A percentile compares a stretch with the other conserved stretches of the same genome.
phyloP scores from a whole-genome alignment of 768 basidiomycete species.

The Naganishia onofrii region DNA sequence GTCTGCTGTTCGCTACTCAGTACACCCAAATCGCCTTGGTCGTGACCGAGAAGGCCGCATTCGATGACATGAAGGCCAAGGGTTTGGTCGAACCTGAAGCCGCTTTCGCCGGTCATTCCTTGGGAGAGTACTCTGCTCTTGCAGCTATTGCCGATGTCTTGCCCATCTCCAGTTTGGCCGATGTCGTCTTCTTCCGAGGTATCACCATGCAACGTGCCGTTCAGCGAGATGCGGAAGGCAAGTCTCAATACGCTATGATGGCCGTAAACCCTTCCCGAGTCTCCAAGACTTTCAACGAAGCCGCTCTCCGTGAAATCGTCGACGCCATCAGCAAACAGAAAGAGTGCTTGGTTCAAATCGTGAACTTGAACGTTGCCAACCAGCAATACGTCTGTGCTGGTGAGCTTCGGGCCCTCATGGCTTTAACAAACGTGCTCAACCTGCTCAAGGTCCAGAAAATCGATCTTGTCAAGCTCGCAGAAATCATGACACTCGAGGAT shows the following conservation, averaged over 20 bases:
- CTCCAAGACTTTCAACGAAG: slow-evolving; percentile 88
- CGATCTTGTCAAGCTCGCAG: slow-evolving; percentile 76
- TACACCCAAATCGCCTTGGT: slow-evolving; percentile 98
- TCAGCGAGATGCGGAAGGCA: slow-evolving; percentile 85
- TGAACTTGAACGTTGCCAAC: slow-evolving; percentile 82
- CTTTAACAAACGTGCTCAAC: slow-evolving; percentile 93
- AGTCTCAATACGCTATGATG: slow-evolving; percentile 98
- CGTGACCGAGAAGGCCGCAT: slow-evolving; percentile 95
- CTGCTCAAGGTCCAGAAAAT: slow-evolving; percentile 95
- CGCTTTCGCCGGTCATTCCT: slow-evolving; percentile 94
- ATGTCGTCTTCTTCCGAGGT: slow-evolving; percentile 98
- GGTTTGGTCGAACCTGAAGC: slow-evolving; percentile 89
- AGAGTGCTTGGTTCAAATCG: slow-evolving; percentile 86
- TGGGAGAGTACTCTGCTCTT: slow-evolving; percentile 97
- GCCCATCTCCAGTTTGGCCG: slow-evolving; percentile 88
- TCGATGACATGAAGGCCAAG: slow-evolving; percentile 95
- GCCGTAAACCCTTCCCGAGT: slow-evolving; percentile 98
- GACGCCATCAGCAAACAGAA: slow-evolving; percentile 77
- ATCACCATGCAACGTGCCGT: slow-evolving; percentile 99
- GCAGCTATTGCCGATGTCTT: slow-evolving; percentile 97
- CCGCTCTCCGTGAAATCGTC: slow-evolving; percentile 94
- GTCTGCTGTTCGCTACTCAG: slow-evolving; percentile 94
- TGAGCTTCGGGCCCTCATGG: slow-evolving; percentile 86
- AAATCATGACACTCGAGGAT: slow-evolving; percentile 82
- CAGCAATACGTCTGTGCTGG: slow-evolving; percentile 99